Evolutionary conservation across 2,329 filamentous ascomycete genomes (phyloP).

Genomic region (Ampelomyces quisqualis): DNA sequence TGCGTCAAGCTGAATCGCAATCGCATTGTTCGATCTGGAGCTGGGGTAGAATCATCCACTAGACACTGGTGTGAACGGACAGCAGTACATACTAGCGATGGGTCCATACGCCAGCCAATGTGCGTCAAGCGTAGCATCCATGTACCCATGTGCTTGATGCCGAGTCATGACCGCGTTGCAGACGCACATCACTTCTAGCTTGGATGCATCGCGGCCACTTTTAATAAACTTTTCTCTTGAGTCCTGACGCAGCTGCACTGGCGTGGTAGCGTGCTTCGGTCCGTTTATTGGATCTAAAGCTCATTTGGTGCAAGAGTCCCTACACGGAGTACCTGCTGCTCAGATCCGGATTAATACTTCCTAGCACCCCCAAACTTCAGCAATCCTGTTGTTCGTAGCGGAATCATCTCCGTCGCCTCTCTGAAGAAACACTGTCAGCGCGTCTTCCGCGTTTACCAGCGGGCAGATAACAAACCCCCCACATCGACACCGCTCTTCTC

Average conservation of each 20-base stretch:
- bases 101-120: slow-evolving; percentile 4
- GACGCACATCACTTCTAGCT: slow-evolving; percentile 22
- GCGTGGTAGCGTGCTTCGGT: slow-evolving; percentile 22
- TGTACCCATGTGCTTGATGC: slow-evolving; percentile 15
- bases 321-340: slow-evolving; percentile 19
- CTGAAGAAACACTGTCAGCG: slow-evolving; percentile 2
- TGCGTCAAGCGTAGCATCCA: slow-evolving; percentile 28
- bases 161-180: slow-evolving; percentile 34
- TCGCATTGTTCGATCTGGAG: slow-evolving; percentile 31
- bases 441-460: slow-evolving; percentile 10
- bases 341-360: slow-evolving; percentile 18
- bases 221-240: slow-evolving; percentile 24
- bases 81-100: slow-evolving; percentile 15
- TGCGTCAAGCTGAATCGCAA: slow-evolving; percentile 34
- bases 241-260: slow-evolving; percentile 16
- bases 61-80: slow-evolving; percentile 19
- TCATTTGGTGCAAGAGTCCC: slow-evolving; percentile 8
- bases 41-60: slow-evolving; percentile 26
- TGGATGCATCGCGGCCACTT: slow-evolving; percentile 27
- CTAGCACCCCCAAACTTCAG: slow-evolving; percentile 16
- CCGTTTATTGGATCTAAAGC: slow-evolving; percentile 24
- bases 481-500: slow-evolving; percentile 16
- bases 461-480: slow-evolving; percentile 19
- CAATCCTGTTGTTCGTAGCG: slow-evolving; percentile 18
- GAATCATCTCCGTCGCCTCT: slow-evolving; percentile 19